A percentile compares a stretch with the other conserved stretches of the same genome.
phyloP scores from a whole-genome alignment of 768 basidiomycete genomes.

The Wakefieldia striispora region DNA sequence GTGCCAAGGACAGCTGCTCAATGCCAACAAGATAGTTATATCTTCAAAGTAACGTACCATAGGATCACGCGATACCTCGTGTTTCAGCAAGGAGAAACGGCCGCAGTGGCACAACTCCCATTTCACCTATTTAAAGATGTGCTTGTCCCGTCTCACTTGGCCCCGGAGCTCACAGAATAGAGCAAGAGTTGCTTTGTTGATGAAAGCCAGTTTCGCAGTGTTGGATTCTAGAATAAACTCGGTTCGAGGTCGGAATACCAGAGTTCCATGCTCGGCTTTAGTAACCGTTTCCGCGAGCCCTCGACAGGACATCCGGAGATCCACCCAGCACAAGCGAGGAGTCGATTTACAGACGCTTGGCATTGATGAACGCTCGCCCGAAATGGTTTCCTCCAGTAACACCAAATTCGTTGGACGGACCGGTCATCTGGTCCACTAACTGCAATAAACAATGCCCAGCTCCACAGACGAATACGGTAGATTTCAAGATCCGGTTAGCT shows the following conservation, averaged over 20 bases:
- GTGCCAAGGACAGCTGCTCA: constrained; percentile 11
- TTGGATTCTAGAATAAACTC: constrained; percentile 16
- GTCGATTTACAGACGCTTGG: constrained; percentile 1
- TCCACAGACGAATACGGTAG: constrained; percentile 29
- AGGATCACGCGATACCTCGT: constrained; percentile 28
- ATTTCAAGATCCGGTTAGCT: too few relatives aligned
- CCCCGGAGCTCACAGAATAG: constrained; percentile 38
- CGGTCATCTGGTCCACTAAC: constrained; percentile 32
- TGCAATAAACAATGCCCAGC: constrained; percentile 15
- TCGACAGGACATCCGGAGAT: constrained; percentile 1
- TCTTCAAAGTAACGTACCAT: constrained; percentile 4
- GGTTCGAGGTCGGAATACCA: constrained; percentile 30
- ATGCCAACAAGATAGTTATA: not conserved
- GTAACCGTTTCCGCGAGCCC: constrained; percentile 22
- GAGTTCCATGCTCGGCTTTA: constrained; percentile 25
- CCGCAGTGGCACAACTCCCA: constrained; percentile 22
- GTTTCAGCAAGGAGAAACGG: constrained; percentile 22
- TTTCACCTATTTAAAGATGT: constrained; percentile 21
- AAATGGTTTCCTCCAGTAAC: constrained; percentile 33
- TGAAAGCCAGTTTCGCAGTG: constrained; percentile 11
- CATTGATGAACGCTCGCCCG: constrained; percentile 35
- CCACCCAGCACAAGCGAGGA: not conserved
- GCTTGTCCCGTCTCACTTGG: constrained; percentile 29
- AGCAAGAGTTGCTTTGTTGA: constrained; percentile 23
- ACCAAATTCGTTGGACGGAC: constrained; percentile 36